Percentiles rank a stretch among this genome's conserved stretches.
These are phyloP conservation scores for Xylariaceae sp. DNA, from an alignment of 2,329 filamentous ascomycete genomes.

Conservation along the genomic window DNA sequence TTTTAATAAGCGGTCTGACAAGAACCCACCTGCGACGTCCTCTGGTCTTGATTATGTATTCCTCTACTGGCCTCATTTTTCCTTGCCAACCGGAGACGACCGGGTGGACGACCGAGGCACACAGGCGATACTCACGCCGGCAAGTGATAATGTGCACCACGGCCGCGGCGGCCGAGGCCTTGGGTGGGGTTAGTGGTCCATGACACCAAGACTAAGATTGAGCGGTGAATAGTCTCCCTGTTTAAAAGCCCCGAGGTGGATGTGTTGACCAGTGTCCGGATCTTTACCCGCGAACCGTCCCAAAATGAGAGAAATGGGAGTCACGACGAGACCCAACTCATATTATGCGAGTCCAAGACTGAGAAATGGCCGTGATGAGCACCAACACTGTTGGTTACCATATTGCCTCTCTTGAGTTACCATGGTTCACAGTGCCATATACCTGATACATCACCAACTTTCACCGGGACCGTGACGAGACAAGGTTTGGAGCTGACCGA, in stretches of 20 bases:
- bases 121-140: neutral
- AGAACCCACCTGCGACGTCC: neutral
- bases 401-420: neutral
- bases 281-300: no score
- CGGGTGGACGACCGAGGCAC: neutral
- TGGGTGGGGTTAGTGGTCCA: slow-evolving; percentile 7
- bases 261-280: no score
- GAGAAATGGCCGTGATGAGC: no score
- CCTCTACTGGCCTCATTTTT: no score
- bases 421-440: neutral
- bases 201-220: slow-evolving; percentile 13
- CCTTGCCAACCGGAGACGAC: no score
- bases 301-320: no score
- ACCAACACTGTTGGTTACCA: no score
- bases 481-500: neutral
- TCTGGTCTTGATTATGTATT: no score
- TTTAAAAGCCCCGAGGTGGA: no score
- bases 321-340: no score
- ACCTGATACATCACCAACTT: slow-evolving; percentile 5
- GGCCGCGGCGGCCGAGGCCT: neutral
- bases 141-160: neutral
- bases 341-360: no score
- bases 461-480: neutral
- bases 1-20: slow-evolving; percentile 13
- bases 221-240: no score